Evolutionary conservation across 176 grass and related monocot genomes (phyloP).

Genomic region (Oryza brachyantha): DNA sequence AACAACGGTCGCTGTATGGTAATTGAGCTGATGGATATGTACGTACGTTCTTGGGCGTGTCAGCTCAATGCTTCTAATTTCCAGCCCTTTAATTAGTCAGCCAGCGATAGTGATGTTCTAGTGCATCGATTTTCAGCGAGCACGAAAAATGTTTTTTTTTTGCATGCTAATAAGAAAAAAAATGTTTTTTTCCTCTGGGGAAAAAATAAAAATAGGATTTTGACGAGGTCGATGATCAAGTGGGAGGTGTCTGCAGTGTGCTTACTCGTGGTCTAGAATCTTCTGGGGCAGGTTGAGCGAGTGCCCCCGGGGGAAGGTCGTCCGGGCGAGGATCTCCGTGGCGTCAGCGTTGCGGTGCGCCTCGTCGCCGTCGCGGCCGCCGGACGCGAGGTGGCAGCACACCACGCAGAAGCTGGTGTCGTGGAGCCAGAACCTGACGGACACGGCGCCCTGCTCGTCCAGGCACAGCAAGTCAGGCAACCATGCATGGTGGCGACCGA

Average conservation of each 20-base stretch:
- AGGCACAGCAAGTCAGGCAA: no score
- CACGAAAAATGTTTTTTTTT: background rate
- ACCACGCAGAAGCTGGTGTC: conserved; percentile 74
- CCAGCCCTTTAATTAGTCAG: background rate
- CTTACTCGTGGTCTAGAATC: conserved; percentile 74
- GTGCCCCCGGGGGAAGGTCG: conserved; percentile 44
- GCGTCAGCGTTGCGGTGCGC: conserved; percentile 66
- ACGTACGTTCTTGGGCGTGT: background rate
- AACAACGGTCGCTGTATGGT: background rate
- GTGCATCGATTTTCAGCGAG: background rate
- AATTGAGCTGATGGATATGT: background rate
- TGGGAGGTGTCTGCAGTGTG: background rate
- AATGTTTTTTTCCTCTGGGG: background rate
- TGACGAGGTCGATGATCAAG: background rate
- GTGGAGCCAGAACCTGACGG: conserved; percentile 54
- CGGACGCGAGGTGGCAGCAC: conserved; percentile 75
- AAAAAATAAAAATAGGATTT: background rate
- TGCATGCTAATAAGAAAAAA: background rate
- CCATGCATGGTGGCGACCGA: background rate
- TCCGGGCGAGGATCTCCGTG: conserved; percentile 56
- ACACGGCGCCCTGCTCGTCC: conserved; percentile 60
- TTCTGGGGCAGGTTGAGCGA: conserved; percentile 47
- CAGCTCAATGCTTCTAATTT: background rate
- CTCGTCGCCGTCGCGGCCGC: conserved; percentile 58
- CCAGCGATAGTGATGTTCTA: conserved; percentile 11